phyloP scores from a whole-genome alignment of 768 basidiomycete species.

The Boletus reticuloceps region DNA sequence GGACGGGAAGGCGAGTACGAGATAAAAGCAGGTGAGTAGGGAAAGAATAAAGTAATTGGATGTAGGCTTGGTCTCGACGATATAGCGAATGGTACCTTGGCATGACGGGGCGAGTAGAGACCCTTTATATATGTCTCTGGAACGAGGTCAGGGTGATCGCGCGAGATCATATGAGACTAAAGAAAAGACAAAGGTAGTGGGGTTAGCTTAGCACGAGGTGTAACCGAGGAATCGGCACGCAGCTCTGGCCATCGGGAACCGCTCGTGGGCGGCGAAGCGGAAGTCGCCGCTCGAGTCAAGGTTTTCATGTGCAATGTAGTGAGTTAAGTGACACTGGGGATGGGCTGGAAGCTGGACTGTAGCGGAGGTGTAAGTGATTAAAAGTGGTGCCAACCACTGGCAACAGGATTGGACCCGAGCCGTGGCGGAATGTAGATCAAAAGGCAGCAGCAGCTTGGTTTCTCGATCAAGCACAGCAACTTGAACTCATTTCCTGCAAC shows the following conservation, averaged over 20 bases:
- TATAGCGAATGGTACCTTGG: constrained; percentile 21
- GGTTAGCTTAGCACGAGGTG: constrained; percentile 38
- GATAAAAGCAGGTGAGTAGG: constrained; percentile 14
- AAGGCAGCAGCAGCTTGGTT: neutral
- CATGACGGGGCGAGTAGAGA: constrained; percentile 17
- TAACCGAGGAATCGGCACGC: constrained; percentile 19
- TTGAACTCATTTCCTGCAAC: neutral
- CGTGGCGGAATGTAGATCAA: constrained; percentile 16
- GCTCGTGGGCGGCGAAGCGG: constrained; percentile 1
- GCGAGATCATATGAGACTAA: constrained; percentile 21
- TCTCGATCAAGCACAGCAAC: constrained; percentile 11
- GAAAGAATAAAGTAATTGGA: constrained; percentile 18
- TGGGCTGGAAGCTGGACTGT: neutral
- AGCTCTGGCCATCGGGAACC: constrained; percentile 3
- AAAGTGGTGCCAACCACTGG: neutral
- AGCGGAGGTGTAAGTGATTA: constrained; percentile 8
- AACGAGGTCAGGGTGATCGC: constrained; percentile 42
- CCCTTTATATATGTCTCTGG: constrained; percentile 29
- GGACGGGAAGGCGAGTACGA: constrained; percentile 12
- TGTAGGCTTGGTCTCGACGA: constrained; percentile 9
- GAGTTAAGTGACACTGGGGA: constrained; percentile 6
- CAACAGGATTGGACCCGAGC: constrained; percentile 15
- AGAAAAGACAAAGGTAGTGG: constrained; percentile 26
- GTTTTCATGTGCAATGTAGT: constrained; percentile 16
- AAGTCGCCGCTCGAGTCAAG: neutral